A percentile compares a stretch with the other conserved stretches of the same genome.
These are phyloP conservation scores for Termitomyces eurrhizus DNA, from an alignment of 768 basidiomycete genomes.

Conservation along the genomic window DNA sequence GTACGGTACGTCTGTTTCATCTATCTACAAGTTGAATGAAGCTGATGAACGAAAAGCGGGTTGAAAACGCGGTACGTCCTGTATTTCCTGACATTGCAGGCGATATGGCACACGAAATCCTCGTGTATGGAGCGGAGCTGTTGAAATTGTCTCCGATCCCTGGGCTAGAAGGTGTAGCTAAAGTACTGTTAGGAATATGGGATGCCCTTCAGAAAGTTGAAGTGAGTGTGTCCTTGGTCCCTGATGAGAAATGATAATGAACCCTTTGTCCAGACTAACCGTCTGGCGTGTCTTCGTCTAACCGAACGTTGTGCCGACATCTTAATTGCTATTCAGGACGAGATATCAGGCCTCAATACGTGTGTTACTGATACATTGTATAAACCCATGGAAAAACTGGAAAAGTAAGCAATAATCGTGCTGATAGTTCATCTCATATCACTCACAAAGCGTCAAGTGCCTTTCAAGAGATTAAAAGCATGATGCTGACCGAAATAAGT, in stretches of 20 bases:
- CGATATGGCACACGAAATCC: conserved; percentile 33
- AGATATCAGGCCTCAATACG: conserved; percentile 52
- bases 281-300: conserved; percentile 66
- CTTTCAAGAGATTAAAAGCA: too few relatives aligned
- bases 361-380: conserved; percentile 42
- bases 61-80: conserved; percentile 28
- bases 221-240: too few relatives aligned
- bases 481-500: conserved; percentile 51
- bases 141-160: conserved; percentile 51
- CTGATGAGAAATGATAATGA: neutral
- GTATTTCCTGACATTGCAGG: conserved; percentile 30
- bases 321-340: conserved; percentile 54
- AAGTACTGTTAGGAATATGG: conserved; percentile 58
- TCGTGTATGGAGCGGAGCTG: conserved; percentile 27
- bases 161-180: conserved; percentile 47
- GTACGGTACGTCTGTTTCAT: neutral
- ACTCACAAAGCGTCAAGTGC: conserved; percentile 23
- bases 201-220: conserved; percentile 50
- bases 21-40: neutral
- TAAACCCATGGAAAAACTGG: conserved; percentile 46
- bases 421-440: neutral
- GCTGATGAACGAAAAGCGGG: conserved; percentile 22
- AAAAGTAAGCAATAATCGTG: conserved; percentile 33
- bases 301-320: conserved; percentile 71
- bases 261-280: conserved; percentile 47